Conservation (phyloP, 805 yeast genomes). For the Ogataea henricii region DNA sequence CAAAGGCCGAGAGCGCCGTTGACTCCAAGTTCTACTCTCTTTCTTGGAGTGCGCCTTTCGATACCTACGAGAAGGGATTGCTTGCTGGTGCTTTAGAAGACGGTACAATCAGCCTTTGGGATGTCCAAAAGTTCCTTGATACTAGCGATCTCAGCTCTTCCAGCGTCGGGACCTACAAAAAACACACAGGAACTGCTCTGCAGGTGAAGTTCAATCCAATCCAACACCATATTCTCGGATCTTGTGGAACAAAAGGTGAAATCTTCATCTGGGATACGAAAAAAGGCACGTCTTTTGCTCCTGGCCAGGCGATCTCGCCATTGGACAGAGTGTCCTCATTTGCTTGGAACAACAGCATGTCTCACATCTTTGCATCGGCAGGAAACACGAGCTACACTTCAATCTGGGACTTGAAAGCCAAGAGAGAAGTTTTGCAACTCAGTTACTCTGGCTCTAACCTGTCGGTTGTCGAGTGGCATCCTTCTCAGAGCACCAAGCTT, state of each 20-base stretch:
- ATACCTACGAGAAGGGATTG: slow-evolving; percentile 50
- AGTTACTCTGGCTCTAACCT: slow-evolving; percentile 73
- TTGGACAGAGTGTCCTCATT: slow-evolving; percentile 78
- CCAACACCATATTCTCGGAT: slow-evolving; percentile 70
- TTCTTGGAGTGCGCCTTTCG: slow-evolving; percentile 74
- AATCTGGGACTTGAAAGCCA: slow-evolving; percentile 89
- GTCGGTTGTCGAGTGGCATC: slow-evolving; percentile 93
- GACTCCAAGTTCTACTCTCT: slow-evolving; percentile 73
- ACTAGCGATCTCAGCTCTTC: slow-evolving; percentile 44
- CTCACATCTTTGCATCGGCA: slow-evolving; percentile 89
- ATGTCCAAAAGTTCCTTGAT: slow-evolving; percentile 51
- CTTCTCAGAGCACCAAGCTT: slow-evolving; percentile 79
- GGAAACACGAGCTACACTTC: slow-evolving; percentile 85
- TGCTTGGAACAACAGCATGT: slow-evolving; percentile 84
- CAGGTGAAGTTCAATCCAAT: slow-evolving; percentile 76
- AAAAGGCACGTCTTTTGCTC: slow-evolving; percentile 55
- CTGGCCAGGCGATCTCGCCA: slow-evolving; percentile 80
- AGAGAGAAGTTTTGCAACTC: slow-evolving; percentile 85
- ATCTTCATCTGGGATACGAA: slow-evolving; percentile 87
- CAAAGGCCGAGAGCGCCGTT: slow-evolving; percentile 47
- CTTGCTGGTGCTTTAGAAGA: slow-evolving; percentile 90
- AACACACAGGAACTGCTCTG: slow-evolving; percentile 71
- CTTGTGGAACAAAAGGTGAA: slow-evolving; percentile 90
- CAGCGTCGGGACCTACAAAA: slow-evolving; percentile 51
- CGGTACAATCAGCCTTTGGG: slow-evolving; percentile 80